Evolutionary conservation across 352 stramenopile genomes (phyloP), one percentile per base, ranked within the genome.

Genomic region (Globisporangium cystogenes): DNA sequence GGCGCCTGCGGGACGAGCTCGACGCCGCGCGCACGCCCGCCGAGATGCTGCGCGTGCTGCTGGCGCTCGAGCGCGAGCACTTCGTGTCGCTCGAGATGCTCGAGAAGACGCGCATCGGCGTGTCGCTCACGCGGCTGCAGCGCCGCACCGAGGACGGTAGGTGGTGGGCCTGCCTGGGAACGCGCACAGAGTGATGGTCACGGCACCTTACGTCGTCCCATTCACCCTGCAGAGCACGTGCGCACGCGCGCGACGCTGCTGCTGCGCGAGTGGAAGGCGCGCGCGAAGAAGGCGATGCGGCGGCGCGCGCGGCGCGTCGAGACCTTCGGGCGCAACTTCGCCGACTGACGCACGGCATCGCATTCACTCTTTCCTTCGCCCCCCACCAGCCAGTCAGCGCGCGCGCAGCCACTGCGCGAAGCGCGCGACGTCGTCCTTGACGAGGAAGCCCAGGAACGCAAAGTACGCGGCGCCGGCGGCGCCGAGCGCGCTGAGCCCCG

Each of bases 11-110:
- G 26, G 76, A 90, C 29, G 78, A 90, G 51, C 58, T 92, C 23
- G 76, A 92, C 29, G 71, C 69, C 27, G 75, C 72, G 23, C 74
- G 65, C 37, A 84, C 67, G 1, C 58, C 56, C 1, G 49, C 42
- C 33, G 74, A 76, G 24, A 85, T 90, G 70, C 36, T 73, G 21
- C 62, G 49, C 18, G 52, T 83, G 1, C 52, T 92, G 12, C 65
- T 76, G 12, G 69, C 65, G 41, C 63, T 92, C n/a, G 78, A 87
- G 43, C 51, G 27, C 23, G 43, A 66, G 42, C 60, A 84, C 20
- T 92, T 87, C 57, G 66, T 92, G 31, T 92, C 82, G 45, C 72
- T 92, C 20, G 82, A 92, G 57, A 86, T 92, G 66, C 59, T 92
- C 41, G 82, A 92, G 62, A 85, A 92, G 63, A 92, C 78, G 18